Base-by-base conservation (phyloP, 31 red algal genomes). In the Odonthalia washingtoniensis region DNA sequence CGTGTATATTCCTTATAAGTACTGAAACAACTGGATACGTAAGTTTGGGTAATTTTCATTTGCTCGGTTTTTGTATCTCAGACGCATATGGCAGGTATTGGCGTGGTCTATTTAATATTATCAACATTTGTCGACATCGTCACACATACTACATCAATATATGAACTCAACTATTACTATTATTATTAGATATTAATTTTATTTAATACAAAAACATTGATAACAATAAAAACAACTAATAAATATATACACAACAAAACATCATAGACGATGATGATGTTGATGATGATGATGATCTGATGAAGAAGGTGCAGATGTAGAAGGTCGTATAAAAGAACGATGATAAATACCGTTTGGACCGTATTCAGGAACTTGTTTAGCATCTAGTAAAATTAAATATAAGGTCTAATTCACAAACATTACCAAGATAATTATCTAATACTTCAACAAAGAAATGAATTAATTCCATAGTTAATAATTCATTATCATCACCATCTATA, bases 371-470 rank as follows among this genome's bases (percentile, higher is more conserved):
- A 87, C 87, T 34, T 78, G 41, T 69, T 95, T 88, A 21, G 93
- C 93, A 91, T 0, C 87, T 45, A 4, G 84, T 89, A 40, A 96
- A 96, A 80, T 99, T 96, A 90, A 99, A 99, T 44, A 99, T 94
- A 38, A 99, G 73, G 65, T 99, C 97, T 2, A 99, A 91, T 78
- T 99, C 97, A 60, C 97, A 99, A 0, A 99, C 97, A 76, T 94
- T 96, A 2, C 91, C 91, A 95, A 99, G 96, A 87, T 96, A 99
- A 24, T 44, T 45, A 78, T 99, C 97, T 4, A 99, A 87, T 4
- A 90, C 75, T 89, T 99, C 97, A 18, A 99, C 97, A 52, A 94
- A 94, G 60, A 93, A 31, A 61, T 99, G 97, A 16, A 99, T 73
- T 41, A 90, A 82, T 70, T 99, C 97, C 64, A 99, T 75, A 27